Percentiles rank a stretch among this genome's conserved stretches.
Conservation (phyloP, 2,329 filamentous ascomycete species). For the Fusarium subtropicale region DNA sequence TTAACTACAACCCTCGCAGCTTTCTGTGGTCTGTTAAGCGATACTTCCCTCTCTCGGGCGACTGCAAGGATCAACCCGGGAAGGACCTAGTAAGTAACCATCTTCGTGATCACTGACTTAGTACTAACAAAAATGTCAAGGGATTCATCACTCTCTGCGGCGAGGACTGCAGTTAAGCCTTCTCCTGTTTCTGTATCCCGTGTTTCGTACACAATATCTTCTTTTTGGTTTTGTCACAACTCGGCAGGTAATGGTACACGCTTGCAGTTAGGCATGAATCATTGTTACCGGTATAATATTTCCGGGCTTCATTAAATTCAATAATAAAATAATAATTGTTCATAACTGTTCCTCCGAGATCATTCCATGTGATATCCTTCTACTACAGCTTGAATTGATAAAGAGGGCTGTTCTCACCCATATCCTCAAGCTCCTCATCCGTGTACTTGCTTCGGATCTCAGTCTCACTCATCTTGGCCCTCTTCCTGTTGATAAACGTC, state of each 20-base stretch:
- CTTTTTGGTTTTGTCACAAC: not conserved
- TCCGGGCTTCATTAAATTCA: not conserved
- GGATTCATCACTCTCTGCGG: slow-evolving; percentile 5
- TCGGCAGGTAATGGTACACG: not conserved
- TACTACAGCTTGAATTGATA: slow-evolving; percentile 27
- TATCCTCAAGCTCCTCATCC: slow-evolving; percentile 47
- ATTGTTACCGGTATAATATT: not conserved
- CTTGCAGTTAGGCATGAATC: no score
- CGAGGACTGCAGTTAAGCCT: not conserved
- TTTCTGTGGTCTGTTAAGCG: slow-evolving; percentile 14
- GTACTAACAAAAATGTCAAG: not conserved
- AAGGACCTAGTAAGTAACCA: not conserved
- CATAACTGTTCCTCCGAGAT: rapidly evolving
- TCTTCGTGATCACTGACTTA: rapidly evolving
- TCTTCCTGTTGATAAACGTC: slow-evolving; percentile 43
- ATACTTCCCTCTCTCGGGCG: not conserved
- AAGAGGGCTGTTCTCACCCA: slow-evolving; percentile 51
- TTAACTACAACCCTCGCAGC: slow-evolving; percentile 9
- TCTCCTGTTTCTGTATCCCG: not conserved
- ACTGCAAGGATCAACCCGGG: not conserved
- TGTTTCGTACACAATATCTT: not conserved
- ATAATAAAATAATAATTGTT: not conserved
- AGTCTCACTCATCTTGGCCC: slow-evolving; percentile 37
- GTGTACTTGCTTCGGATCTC: slow-evolving; percentile 48
- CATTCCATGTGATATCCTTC: no score